Conservation (phyloP, 306 rosid genomes). For the Dalbergia oliveri region DNA sequence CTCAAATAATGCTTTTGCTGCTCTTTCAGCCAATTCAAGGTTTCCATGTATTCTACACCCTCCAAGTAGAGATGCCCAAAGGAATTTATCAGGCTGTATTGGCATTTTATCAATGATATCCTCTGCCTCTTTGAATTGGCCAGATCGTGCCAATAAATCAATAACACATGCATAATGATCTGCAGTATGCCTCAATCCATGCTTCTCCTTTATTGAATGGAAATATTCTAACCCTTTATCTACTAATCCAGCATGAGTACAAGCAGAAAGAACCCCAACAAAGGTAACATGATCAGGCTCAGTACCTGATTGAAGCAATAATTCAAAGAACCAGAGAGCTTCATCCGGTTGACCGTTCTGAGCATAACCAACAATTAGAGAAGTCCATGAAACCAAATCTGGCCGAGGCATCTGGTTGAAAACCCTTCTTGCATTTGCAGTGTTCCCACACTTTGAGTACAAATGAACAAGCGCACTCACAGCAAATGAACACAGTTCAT, state of each 20-base stretch:
- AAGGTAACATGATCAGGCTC: constrained; percentile 68
- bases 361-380: constrained; percentile 73
- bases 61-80: constrained; percentile 77
- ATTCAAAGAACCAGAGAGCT: constrained; percentile 68
- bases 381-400: constrained; percentile 77
- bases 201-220: constrained; percentile 62
- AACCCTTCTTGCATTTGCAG: constrained; percentile 60
- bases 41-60: constrained; percentile 81
- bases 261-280: constrained; percentile 77
- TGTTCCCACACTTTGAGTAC: constrained; percentile 75
- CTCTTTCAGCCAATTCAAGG: constrained; percentile 62
- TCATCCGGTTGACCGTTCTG: constrained; percentile 68
- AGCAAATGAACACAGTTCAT: constrained; percentile 62
- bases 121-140: constrained; percentile 67
- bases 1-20: constrained; percentile 69
- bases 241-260: constrained; percentile 73
- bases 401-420: constrained; percentile 62
- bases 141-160: constrained; percentile 75
- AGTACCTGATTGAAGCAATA: constrained; percentile 64
- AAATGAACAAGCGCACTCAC: constrained; percentile 70
- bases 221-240: constrained; percentile 73
- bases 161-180: constrained; percentile 77
- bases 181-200: constrained; percentile 61
- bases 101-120: constrained; percentile 64
- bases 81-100: constrained; percentile 68